Percentiles rank a stretch among this genome's conserved stretches.
phyloP scores from a whole-genome alignment of 2,329 filamentous ascomycete genomes.

The Sporothrix pallida region DNA sequence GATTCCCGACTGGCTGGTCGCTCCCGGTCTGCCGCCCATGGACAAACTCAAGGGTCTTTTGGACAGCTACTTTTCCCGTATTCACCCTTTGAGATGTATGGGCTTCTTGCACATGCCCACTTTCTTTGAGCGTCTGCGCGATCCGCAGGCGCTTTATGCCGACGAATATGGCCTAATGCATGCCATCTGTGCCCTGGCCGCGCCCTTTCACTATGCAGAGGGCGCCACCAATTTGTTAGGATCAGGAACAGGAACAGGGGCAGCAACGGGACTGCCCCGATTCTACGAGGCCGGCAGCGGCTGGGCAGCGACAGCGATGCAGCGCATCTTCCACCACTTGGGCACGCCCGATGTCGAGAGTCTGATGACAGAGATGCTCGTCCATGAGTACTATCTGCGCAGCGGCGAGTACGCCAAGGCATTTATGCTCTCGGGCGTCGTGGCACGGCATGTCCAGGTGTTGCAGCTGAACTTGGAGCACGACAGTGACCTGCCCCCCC shows the following conservation, averaged over 20 bases:
- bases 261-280: neutral
- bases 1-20: conserved; percentile 28
- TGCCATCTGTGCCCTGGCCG: conserved; percentile 34
- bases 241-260: too few species aligned
- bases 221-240: too few species aligned
- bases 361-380: conserved; percentile 34
- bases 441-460: conserved; percentile 34
- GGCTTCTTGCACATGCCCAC: conserved; percentile 40
- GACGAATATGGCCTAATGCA: conserved; percentile 33
- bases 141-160: conserved; percentile 12
- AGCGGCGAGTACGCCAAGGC: conserved; percentile 35
- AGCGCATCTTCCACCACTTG: conserved; percentile 32
- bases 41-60: conserved; percentile 33
- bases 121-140: conserved; percentile 37
- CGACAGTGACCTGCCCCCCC: conserved; percentile 27
- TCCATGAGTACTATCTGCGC: conserved; percentile 35
- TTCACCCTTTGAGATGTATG: conserved; percentile 39
- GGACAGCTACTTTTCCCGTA: conserved; percentile 39
- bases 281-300: conserved; percentile 32
- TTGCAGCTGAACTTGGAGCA: conserved; percentile 35
- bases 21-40: conserved; percentile 24
- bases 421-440: conserved; percentile 33
- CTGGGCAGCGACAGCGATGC: conserved; percentile 32
- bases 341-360: conserved; percentile 33
- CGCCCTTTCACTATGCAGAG: conserved; percentile 30